Conservation (phyloP, 371 early-diverging fungal genomes). For the Entomophthora muscae region DNA sequence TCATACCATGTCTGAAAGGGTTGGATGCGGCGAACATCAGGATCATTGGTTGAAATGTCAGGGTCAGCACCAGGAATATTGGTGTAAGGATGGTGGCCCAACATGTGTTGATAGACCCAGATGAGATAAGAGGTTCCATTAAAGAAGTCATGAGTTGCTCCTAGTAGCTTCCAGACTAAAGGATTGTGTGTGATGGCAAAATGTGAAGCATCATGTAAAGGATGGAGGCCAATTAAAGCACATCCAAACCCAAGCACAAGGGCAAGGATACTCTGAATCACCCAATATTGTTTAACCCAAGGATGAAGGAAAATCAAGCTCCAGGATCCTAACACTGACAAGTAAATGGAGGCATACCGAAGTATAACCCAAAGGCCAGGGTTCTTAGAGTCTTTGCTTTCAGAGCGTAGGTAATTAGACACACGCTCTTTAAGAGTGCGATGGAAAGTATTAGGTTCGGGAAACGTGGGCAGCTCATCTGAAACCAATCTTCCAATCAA, state of each 20-base stretch:
- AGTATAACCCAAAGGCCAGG: slow-evolving; percentile 2
- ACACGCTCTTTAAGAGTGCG: slow-evolving; percentile 7
- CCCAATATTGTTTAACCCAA: slow-evolving; percentile 16
- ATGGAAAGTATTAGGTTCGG: slow-evolving; percentile 24
- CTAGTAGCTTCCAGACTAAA: slow-evolving; percentile 27
- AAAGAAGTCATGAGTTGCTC: slow-evolving; percentile 34
- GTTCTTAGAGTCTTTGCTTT: slow-evolving; percentile 16
- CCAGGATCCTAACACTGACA: slow-evolving; percentile 18
- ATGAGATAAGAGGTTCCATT: slow-evolving; percentile 31
- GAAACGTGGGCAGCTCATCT: slow-evolving; percentile 29
- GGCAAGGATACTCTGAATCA: slow-evolving; percentile 20
- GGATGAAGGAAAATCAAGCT: slow-evolving; percentile 21
- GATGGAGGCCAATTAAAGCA: slow-evolving; percentile 30
- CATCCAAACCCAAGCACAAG: slow-evolving; percentile 25
- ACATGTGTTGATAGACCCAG: slow-evolving; percentile 37
- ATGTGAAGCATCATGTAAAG: slow-evolving; percentile 34
- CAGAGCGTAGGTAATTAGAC: slow-evolving; percentile 15
- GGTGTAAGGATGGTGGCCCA: slow-evolving; percentile 40
- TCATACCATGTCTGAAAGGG: slow-evolving; percentile 26
- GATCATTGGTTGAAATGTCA: slow-evolving; percentile 25
- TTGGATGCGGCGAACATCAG: slow-evolving; percentile 32
- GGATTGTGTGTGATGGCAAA: slow-evolving; percentile 30
- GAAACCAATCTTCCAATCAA: slow-evolving; percentile 35
- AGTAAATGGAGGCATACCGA: slow-evolving; percentile 21
- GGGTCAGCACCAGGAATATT: slow-evolving; percentile 33